Percentiles rank a stretch among this genome's conserved stretches.
These are phyloP conservation scores for Passalora sequoiae DNA, from an alignment of 2,329 filamentous ascomycete genomes.

Conservation along the genomic window DNA sequence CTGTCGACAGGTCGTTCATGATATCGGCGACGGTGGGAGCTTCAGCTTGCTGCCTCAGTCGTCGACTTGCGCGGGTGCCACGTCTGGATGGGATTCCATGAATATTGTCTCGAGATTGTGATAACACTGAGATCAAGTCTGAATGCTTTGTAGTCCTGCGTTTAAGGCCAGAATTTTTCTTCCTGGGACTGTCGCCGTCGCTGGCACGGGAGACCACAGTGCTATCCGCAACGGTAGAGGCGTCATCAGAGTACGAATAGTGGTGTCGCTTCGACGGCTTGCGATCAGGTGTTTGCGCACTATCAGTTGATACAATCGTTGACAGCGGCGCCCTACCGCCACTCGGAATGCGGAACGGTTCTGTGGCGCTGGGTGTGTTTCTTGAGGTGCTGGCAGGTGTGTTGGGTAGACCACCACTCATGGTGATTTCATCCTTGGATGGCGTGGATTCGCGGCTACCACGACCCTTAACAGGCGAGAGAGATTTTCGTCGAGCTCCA, in stretches of 20 bases:
- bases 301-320: constrained; percentile 55
- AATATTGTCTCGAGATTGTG: constrained; percentile 59
- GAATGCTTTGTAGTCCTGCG: constrained; percentile 79
- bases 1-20: constrained; percentile 71
- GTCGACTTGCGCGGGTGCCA: constrained; percentile 70
- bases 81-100: constrained; percentile 70
- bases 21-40: constrained; percentile 69
- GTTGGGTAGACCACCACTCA: constrained; percentile 18
- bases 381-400: constrained; percentile 10
- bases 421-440: constrained; percentile 13
- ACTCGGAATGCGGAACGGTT: constrained; percentile 35
- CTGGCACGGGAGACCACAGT: constrained; percentile 25
- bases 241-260: constrained; percentile 30
- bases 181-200: constrained; percentile 29
- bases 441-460: constrained; percentile 14
- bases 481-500: constrained; percentile 34
- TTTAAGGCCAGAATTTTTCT: constrained; percentile 51
- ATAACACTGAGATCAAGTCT: constrained; percentile 89
- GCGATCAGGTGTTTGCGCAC: constrained; percentile 33
- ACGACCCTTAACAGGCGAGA: constrained; percentile 39
- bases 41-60: constrained; percentile 47
- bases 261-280: constrained; percentile 13
- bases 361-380: constrained; percentile 10
- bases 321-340: constrained; percentile 54
- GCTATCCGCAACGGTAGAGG: constrained; percentile 22